Percentiles rank a stretch among this genome's conserved stretches.
Evolutionary conservation across 768 basidiomycete species (phyloP).

Genomic region (Phlegmacium glaucopus): DNA sequence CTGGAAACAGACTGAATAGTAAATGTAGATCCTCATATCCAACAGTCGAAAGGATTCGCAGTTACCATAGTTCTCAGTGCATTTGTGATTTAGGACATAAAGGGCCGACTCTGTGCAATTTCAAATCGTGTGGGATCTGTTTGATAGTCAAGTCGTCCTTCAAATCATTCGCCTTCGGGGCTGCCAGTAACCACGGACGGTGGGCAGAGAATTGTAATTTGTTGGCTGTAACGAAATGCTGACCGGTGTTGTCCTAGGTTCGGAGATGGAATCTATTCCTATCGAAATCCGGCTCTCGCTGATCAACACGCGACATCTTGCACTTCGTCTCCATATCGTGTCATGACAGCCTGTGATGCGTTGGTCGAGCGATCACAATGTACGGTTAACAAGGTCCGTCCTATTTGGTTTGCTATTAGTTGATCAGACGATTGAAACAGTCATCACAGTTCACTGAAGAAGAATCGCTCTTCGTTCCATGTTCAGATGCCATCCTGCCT

Average conservation of each 20-base stretch:
- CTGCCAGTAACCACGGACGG: slow-evolving; percentile 51
- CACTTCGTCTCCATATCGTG: slow-evolving; percentile 62
- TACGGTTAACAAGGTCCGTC: slow-evolving; percentile 25
- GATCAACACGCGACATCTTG: slow-evolving; percentile 65
- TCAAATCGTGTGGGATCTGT: slow-evolving; percentile 66
- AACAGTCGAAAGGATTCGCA: slow-evolving; percentile 46
- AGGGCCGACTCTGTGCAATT: slow-evolving; percentile 46
- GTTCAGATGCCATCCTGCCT: slow-evolving; percentile 54
- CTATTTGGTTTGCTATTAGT: slow-evolving; percentile 3
- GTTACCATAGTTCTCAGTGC: slow-evolving; percentile 62
- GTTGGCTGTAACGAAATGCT: background rate
- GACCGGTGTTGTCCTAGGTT: slow-evolving; percentile 37
- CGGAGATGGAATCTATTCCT: slow-evolving; percentile 63
- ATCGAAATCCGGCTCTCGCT: slow-evolving; percentile 53
- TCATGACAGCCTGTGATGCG: slow-evolving; percentile 59
- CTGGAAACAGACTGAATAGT: background rate
- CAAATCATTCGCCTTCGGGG: slow-evolving; percentile 54
- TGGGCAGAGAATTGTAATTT: slow-evolving; percentile 26
- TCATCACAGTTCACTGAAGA: slow-evolving; percentile 40
- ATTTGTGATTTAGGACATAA: slow-evolving; percentile 66
- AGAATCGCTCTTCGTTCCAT: slow-evolving; percentile 50
- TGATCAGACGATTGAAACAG: slow-evolving; percentile 1
- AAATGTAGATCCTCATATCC: slow-evolving; percentile 30
- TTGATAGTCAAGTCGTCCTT: slow-evolving; percentile 56
- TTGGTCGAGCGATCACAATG: slow-evolving; percentile 36